Evolutionary conservation across 495 filamentous ascomycete genomes (phyloP), one percentile per base, ranked within the genome.

Genomic region (Daldinia childiae): DNA sequence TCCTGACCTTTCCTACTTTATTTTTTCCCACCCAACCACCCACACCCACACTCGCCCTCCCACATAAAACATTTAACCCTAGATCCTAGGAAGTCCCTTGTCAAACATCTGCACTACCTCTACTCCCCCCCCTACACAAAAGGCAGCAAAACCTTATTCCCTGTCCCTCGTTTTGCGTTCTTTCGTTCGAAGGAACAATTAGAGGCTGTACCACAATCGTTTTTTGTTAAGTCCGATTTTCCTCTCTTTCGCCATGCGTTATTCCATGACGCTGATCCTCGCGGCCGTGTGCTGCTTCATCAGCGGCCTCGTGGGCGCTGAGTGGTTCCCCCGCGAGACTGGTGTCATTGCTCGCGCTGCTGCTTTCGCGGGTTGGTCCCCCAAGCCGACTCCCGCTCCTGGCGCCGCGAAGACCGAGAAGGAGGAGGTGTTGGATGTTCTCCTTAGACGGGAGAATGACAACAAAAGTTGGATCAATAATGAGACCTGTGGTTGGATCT

Each of bases 401-500:
- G 69, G 63, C 7, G 27, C 14, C 6, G 52, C 8, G 8, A 19
- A 14, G 9, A n/a, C 50, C 0, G 70, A 71, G 21, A 19, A 26
- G n/a, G 54, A 74, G 0, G 34, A 11, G 0, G 72, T 69, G 14
- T 26, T 78, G 8, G 72, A 75, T 32, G 15, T 75, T 0, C 50
- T 75, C 0, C 52, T 76, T 1, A 41, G 55, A 17, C 58, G 59
- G 45, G 52, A 57, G 11, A 50, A 26, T 1, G 59, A 19, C n/a
- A 73, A 66, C 15, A 4, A 12, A 2, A 4, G 3, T 27, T 83
- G 77, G 76, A 39, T 67, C 1, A 79, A 82, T 54, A 29, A 30
- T 0, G 39, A 72, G 50, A 83, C 81, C 1, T 83, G 81, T 60
- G 80, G 79, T 7, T 83, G 72, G 69, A 66, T 66, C n/a, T 48